phyloP scores from a whole-genome alignment of 129 eudicot genomes.

The Pittosporum tobira region DNA sequence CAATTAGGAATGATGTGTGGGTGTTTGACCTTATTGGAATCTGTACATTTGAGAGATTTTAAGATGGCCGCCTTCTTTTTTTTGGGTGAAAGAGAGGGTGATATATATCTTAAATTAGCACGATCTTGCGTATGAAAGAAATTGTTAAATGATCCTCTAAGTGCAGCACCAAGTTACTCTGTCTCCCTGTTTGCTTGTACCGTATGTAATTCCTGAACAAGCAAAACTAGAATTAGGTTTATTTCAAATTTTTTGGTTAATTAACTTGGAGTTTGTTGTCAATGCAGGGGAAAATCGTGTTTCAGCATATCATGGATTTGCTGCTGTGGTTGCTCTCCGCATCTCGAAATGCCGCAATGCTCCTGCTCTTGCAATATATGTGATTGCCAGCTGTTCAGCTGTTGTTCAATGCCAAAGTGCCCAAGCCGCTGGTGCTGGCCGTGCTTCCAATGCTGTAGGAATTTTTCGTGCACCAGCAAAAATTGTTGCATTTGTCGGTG shows the following conservation, averaged over 20 bases:
- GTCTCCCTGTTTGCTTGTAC: not conserved
- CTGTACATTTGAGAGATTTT: too few species aligned
- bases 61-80: too few species aligned
- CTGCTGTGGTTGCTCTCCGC: constrained; percentile 32
- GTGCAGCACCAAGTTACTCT: not conserved
- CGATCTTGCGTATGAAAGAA: too few species aligned
- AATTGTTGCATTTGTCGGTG: constrained; percentile 32
- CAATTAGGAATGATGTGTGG: too few species aligned
- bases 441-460: constrained; percentile 24
- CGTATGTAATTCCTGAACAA: not conserved
- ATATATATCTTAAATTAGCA: too few species aligned
- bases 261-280: not conserved
- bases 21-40: too few species aligned
- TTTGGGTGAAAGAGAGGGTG: too few species aligned
- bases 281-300: constrained; percentile 49
- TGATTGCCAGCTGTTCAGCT: constrained; percentile 35
- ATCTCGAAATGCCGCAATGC: constrained; percentile 26
- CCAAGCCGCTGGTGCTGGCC: constrained; percentile 24
- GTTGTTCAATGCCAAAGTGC: constrained; percentile 42
- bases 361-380: constrained; percentile 37
- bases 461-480: constrained; percentile 18
- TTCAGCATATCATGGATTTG: constrained; percentile 54
- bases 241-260: not conserved
- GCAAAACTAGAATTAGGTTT: not conserved
- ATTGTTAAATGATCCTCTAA: too few species aligned